A percentile compares a stretch with the other conserved stretches of the same genome.
Conservation (phyloP, 805 yeast genomes). For the Yamadazyma sp. region DNA sequence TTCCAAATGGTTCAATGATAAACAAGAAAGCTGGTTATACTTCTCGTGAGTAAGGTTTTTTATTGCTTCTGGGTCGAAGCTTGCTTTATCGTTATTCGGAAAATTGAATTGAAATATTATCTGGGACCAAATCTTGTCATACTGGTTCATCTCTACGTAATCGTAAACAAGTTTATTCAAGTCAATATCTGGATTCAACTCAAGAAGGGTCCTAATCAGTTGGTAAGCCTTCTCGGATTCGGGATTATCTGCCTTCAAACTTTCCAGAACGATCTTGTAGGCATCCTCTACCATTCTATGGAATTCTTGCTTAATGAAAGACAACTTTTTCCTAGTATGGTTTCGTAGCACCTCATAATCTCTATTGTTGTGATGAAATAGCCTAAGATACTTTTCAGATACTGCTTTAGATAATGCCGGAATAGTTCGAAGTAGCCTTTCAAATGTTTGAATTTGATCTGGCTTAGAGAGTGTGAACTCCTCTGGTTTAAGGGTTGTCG, state of each 20-base stretch:
- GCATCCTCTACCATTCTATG: conserved; percentile 35
- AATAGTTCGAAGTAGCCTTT: conserved; percentile 35
- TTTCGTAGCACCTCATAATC: conserved; percentile 31
- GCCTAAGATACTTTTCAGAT: conserved; percentile 35
- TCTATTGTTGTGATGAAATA: conserved; percentile 43
- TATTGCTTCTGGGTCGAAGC: conserved; percentile 25
- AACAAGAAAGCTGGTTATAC: conserved; percentile 35
- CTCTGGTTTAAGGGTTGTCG: not conserved
- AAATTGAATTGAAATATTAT: conserved; percentile 34
- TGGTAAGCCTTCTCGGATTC: conserved; percentile 35
- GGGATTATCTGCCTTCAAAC: conserved; percentile 33
- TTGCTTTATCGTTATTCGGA: conserved; percentile 21
- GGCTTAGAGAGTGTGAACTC: conserved; percentile 1
- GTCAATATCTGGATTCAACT: conserved; percentile 41
- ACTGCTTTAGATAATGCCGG: conserved; percentile 42
- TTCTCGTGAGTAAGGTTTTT: conserved; percentile 27
- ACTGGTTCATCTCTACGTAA: conserved; percentile 69
- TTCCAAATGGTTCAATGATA: conserved; percentile 54
- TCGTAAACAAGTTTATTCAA: conserved; percentile 57
- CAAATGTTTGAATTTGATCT: conserved; percentile 27
- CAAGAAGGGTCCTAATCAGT: conserved; percentile 29
- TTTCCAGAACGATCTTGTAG: conserved; percentile 36
- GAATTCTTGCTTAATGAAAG: conserved; percentile 30
- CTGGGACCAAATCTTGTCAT: conserved; percentile 64
- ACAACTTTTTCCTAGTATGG: conserved; percentile 26